phyloP scores from a whole-genome alignment of 73 alveolate genomes.

The Tetrahymena malaccensis region DNA sequence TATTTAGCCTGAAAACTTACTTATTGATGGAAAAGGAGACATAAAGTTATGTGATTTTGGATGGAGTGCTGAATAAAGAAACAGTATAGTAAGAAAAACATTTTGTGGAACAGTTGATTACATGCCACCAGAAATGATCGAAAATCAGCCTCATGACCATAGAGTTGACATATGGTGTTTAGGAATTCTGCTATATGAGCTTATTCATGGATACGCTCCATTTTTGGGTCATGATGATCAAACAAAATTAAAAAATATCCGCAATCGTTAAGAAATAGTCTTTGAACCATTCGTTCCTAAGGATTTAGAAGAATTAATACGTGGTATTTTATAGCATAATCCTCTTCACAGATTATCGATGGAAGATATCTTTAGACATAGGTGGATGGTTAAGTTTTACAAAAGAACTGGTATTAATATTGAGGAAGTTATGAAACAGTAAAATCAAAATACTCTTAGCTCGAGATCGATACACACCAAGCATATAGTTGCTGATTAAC shows the following conservation, averaged over 20 bases:
- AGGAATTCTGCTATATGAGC: constrained; percentile 83
- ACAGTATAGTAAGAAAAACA: constrained; percentile 50
- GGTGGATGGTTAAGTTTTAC: constrained; percentile 72
- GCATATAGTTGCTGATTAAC: background rate
- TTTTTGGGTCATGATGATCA: constrained; percentile 33
- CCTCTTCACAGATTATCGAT: constrained; percentile 76
- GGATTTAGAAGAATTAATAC: constrained; percentile 66
- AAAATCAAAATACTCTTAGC: background rate
- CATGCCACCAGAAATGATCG: constrained; percentile 87
- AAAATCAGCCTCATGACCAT: constrained; percentile 61
- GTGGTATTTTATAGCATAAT: constrained; percentile 51
- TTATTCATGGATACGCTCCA: constrained; percentile 85
- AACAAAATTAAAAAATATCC: constrained; percentile 46
- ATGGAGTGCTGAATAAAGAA: constrained; percentile 58
- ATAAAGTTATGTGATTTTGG: constrained; percentile 89
- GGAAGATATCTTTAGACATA: constrained; percentile 74
- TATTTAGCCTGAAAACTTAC: constrained; percentile 72
- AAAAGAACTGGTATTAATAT: constrained; percentile 7
- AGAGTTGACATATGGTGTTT: constrained; percentile 86
- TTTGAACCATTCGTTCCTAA: constrained; percentile 53
- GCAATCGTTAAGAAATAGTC: constrained; percentile 42
- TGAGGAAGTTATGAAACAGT: background rate
- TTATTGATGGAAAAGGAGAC: constrained; percentile 57
- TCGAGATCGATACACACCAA: background rate
- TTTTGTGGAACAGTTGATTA: constrained; percentile 73